phyloP scores from a whole-genome alignment of 2,329 filamentous ascomycete species.

The Paracorniculantispora psalliotae region DNA sequence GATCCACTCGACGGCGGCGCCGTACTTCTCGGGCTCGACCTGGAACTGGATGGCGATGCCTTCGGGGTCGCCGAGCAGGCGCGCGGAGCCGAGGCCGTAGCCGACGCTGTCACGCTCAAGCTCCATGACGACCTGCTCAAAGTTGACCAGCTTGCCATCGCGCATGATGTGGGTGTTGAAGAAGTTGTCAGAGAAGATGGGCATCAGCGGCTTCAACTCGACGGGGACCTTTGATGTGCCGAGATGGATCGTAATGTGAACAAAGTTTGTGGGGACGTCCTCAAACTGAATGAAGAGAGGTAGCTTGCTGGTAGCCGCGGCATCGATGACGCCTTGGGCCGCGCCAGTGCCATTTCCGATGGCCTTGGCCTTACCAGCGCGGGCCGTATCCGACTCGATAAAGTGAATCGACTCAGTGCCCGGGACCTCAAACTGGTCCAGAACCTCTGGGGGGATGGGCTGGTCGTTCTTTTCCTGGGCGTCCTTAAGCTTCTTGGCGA shows the following conservation, averaged over 20 bases:
- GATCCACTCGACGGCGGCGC: slow-evolving; percentile 75
- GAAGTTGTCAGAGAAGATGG: slow-evolving; percentile 85
- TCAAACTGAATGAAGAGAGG: slow-evolving; percentile 96
- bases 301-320: slow-evolving; percentile 52
- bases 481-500: slow-evolving; percentile 70
- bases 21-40: slow-evolving; percentile 83
- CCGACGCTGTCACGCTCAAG: slow-evolving; percentile 87
- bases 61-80: slow-evolving; percentile 70
- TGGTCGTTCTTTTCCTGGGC: slow-evolving; percentile 87
- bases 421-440: slow-evolving; percentile 78
- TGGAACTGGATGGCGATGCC: slow-evolving; percentile 78
- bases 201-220: slow-evolving; percentile 78
- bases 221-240: slow-evolving; percentile 73
- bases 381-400: slow-evolving; percentile 79
- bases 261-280: slow-evolving; percentile 88
- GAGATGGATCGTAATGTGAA: slow-evolving; percentile 75
- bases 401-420: slow-evolving; percentile 90
- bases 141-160: slow-evolving; percentile 71
- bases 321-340: slow-evolving; percentile 72
- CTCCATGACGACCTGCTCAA: slow-evolving; percentile 87
- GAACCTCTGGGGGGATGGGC: slow-evolving; percentile 75
- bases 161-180: slow-evolving; percentile 85
- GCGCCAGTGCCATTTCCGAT: slow-evolving; percentile 63
- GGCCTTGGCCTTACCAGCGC: slow-evolving; percentile 70
- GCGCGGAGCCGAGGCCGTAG: slow-evolving; percentile 68